Evolutionary conservation across 2,329 filamentous ascomycete species (phyloP).

Genomic region (Beauveria australis): DNA sequence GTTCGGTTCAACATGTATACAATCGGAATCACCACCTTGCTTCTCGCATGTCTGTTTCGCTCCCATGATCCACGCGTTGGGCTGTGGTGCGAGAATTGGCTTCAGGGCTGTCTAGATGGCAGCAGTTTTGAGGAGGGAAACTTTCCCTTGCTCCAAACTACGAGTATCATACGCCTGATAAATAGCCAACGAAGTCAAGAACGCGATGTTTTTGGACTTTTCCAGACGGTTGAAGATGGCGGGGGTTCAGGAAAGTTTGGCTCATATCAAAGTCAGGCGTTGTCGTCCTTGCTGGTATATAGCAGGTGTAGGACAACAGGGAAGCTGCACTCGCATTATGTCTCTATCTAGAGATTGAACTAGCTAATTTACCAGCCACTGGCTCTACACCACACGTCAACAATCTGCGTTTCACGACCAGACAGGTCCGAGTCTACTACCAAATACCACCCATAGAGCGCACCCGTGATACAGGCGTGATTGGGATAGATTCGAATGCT

Average conservation of each 20-base stretch:
- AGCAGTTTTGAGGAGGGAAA: conserved; percentile 17
- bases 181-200: conserved; percentile 13
- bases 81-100: conserved; percentile 17
- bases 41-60: conserved; percentile 15
- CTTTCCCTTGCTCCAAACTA: conserved; percentile 16
- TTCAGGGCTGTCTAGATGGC: conserved; percentile 11
- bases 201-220: conserved; percentile 8
- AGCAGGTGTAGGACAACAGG: conserved; percentile 11
- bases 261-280: conserved; percentile 11
- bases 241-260: conserved; percentile 12
- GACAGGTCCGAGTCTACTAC: conserved; percentile 31
- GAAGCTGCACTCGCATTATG: neutral
- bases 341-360: neutral
- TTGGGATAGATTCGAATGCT: conserved; percentile 47
- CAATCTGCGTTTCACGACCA: conserved; percentile 33
- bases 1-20: conserved; percentile 16
- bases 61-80: conserved; percentile 9
- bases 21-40: conserved; percentile 15
- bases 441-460: conserved; percentile 53
- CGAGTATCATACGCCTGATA: conserved; percentile 12
- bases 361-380: conserved; percentile 34
- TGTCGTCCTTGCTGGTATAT: conserved; percentile 7
- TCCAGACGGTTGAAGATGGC: conserved; percentile 13
- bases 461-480: conserved; percentile 56
- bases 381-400: conserved; percentile 54